These are phyloP conservation scores for Aphanomyces stellatus DNA, from an alignment of 352 stramenopile species.

Conservation along the genomic window DNA sequence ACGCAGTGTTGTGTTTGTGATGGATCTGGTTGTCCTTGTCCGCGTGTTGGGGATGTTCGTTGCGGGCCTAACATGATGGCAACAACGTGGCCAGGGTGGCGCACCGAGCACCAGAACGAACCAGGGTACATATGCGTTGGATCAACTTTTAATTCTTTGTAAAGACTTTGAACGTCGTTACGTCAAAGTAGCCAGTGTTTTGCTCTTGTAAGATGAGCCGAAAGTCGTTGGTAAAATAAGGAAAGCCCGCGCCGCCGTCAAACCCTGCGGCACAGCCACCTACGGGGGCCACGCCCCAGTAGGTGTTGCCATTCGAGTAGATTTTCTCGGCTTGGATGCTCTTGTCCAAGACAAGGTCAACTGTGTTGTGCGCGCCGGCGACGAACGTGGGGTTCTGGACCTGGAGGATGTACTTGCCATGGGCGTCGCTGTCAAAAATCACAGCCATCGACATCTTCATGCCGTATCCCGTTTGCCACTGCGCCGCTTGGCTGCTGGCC, in stretches of 20 bases:
- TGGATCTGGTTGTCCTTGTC: no score
- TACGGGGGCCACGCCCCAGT: conserved; percentile 47
- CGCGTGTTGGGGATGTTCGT: no score
- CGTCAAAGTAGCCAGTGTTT: conserved; percentile 14
- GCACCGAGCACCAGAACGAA: no score
- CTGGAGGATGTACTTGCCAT: conserved; percentile 56
- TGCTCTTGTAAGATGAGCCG: conserved; percentile 65
- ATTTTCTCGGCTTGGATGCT: conserved; percentile 51
- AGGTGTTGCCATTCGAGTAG: conserved; percentile 65
- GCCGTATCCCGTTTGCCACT: conserved; percentile 55
- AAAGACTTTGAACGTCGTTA: not conserved
- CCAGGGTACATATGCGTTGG: not conserved
- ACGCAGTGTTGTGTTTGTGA: no score
- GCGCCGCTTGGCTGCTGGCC: conserved; percentile 51
- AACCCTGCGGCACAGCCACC: conserved; percentile 42
- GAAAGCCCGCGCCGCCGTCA: conserved; percentile 54
- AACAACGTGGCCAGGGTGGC: no score
- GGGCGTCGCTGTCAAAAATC: conserved; percentile 50
- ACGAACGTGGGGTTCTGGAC: conserved; percentile 60
- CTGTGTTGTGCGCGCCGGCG: conserved; percentile 47
- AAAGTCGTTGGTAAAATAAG: conserved; percentile 74
- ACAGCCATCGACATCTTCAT: conserved; percentile 53
- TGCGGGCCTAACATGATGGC: no score
- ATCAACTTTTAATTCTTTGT: not conserved
- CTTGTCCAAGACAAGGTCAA: conserved; percentile 41